Percentiles rank a stretch among this genome's conserved stretches.
These are phyloP conservation scores for Vigna hirtella DNA, from an alignment of 306 rosid genomes.

Conservation along the genomic window DNA sequence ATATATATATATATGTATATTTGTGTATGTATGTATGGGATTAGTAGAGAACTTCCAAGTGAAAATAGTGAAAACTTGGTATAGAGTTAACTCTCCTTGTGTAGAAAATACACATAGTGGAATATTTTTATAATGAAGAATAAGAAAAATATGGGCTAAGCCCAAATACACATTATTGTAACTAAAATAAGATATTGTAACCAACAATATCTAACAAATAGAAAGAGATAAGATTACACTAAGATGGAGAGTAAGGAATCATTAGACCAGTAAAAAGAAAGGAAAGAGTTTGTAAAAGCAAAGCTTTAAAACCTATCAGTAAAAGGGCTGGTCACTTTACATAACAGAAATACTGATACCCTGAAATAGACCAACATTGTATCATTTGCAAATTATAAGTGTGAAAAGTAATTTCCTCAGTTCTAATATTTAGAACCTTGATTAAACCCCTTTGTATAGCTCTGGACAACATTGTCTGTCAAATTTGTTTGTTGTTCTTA, in stretches of 20 bases:
- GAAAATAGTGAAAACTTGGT: too few relatives aligned
- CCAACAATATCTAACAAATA: not conserved
- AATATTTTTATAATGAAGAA: too few relatives aligned
- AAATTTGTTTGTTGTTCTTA: not conserved
- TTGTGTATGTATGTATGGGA: too few relatives aligned
- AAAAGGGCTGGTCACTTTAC: not conserved
- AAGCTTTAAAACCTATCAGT: not conserved
- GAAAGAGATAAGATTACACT: not conserved
- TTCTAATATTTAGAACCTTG: not conserved
- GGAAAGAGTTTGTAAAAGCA: not conserved
- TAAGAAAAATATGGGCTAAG: too few relatives aligned
- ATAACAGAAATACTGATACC: not conserved
- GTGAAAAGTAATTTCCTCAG: not conserved
- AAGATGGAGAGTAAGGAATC: not conserved
- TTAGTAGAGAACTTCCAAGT: too few relatives aligned
- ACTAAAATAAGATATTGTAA: too few relatives aligned
- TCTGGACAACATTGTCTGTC: not conserved
- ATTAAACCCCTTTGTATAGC: not conserved
- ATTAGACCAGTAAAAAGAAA: not conserved
- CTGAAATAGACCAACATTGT: not conserved
- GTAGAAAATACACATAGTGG: too few relatives aligned
- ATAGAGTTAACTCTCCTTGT: too few relatives aligned
- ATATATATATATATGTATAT: too few relatives aligned
- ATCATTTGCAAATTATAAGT: conserved; percentile 18
- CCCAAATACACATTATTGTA: too few relatives aligned